A percentile compares a stretch with the other conserved stretches of the same genome.
These are phyloP conservation scores for Cornus controversa DNA, from an alignment of 148 eudicot species.

Conservation along the genomic window DNA sequence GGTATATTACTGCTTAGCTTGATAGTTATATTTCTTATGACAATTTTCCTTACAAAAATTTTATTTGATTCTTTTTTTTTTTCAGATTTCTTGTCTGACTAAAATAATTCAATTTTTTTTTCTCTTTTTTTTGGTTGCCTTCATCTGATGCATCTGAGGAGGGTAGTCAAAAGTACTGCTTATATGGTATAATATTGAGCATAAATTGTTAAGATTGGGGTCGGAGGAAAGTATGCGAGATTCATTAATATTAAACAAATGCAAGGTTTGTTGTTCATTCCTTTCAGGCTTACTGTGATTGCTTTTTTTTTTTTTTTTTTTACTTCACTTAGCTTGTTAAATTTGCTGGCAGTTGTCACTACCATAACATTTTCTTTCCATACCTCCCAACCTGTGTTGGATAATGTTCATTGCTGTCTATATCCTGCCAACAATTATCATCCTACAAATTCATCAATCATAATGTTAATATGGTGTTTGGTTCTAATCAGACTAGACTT, in stretches of 20 bases:
- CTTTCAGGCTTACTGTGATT: background rate
- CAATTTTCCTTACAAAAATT: background rate
- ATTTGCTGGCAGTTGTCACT: background rate
- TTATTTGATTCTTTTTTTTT: background rate
- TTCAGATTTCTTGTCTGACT: background rate
- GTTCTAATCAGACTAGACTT: background rate
- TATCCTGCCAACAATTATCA: background rate
- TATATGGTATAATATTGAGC: constrained; percentile 14
- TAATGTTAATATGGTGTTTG: too few species aligned
- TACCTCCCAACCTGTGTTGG: background rate
- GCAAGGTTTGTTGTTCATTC: constrained; percentile 36
- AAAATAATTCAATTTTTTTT: background rate
- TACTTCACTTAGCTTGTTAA: background rate
- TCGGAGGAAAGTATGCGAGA: constrained; percentile 9
- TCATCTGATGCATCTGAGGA: background rate
- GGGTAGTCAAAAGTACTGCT: background rate
- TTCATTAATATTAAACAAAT: constrained; percentile 15
- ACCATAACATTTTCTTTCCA: too few species aligned
- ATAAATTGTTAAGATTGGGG: constrained; percentile 36
- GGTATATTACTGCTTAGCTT: background rate
- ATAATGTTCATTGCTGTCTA: background rate
- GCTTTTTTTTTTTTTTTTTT: background rate
- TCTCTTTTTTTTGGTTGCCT: background rate
- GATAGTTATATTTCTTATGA: background rate
- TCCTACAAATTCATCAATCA: background rate